These are phyloP conservation scores for Haplosporangium gracile DNA, from an alignment of 192 early-diverging fungal species.

Conservation along the genomic window DNA sequence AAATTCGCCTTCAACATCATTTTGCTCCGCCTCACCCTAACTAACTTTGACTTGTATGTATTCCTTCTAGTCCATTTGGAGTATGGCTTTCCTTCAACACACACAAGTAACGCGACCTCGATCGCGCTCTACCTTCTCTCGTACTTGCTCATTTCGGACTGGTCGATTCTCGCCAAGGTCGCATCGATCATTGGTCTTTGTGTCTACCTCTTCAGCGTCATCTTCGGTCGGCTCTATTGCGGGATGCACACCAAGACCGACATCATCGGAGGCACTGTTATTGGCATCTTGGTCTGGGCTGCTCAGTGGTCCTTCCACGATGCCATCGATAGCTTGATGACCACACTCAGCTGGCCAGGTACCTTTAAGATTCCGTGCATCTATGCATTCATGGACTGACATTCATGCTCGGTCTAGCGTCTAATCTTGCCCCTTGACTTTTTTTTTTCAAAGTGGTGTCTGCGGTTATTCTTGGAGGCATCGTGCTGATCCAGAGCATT, in stretches of 20 bases:
- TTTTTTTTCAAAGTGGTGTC: constrained; percentile 28
- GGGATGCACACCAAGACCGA: constrained; percentile 87
- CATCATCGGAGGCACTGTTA: constrained; percentile 42
- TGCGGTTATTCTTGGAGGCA: constrained; percentile 23
- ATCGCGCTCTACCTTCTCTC: constrained; percentile 73
- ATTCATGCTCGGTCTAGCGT: background rate
- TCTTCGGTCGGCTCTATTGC: constrained; percentile 83
- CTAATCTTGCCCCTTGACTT: background rate
- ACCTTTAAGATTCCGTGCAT: background rate
- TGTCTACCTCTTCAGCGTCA: constrained; percentile 72
- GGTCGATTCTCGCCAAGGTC: constrained; percentile 48
- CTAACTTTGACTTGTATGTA: background rate
- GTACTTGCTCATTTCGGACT: constrained; percentile 55
- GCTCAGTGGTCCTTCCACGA: constrained; percentile 66
- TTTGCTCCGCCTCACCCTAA: background rate
- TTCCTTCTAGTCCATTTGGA: constrained; percentile 73
- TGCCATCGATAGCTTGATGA: constrained; percentile 42
- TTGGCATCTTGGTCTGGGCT: constrained; percentile 73
- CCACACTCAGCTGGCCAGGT: constrained; percentile 54
- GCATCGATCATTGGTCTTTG: constrained; percentile 42
- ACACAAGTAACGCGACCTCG: constrained; percentile 85
- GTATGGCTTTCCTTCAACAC: constrained; percentile 94
- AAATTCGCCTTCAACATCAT: background rate
- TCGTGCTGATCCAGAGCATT: constrained; percentile 48
- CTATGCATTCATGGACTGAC: background rate